Percentiles rank a stretch among this genome's conserved stretches.
Evolutionary conservation across 2,329 filamentous ascomycete species (phyloP).

Genomic region (Emergomyces pasteurianus): DNA sequence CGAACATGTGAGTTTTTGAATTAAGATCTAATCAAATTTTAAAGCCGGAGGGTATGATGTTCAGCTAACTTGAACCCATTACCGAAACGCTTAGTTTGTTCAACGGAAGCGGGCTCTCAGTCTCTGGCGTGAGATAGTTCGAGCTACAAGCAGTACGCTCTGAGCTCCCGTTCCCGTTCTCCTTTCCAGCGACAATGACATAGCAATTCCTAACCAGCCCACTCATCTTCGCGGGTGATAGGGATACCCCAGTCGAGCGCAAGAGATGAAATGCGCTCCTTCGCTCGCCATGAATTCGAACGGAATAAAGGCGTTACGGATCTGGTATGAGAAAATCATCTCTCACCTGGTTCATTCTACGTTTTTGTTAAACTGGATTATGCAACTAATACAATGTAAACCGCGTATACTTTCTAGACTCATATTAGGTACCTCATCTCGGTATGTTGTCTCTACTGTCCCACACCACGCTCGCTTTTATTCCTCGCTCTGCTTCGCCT

Average conservation of each 20-base stretch:
- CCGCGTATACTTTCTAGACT: constrained; percentile 6
- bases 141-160: constrained; percentile 27
- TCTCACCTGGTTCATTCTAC: neutral
- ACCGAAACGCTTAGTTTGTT: constrained; percentile 23
- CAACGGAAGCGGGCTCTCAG: constrained; percentile 31
- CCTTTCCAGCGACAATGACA: neutral
- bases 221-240: constrained; percentile 6
- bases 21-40: neutral
- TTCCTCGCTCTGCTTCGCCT: neutral
- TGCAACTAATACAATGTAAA: neutral
- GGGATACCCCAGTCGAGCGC: constrained; percentile 30
- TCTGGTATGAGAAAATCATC: constrained; percentile 19
- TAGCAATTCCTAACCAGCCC: neutral
- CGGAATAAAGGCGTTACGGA: constrained; percentile 33
- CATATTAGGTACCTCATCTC: constrained; percentile 37
- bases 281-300: constrained; percentile 34
- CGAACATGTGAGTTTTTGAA: constrained; percentile 24
- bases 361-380: neutral
- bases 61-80: neutral
- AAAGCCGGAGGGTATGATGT: neutral
- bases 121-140: constrained; percentile 33
- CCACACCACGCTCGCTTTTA: too few species aligned
- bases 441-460: constrained; percentile 11
- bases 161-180: neutral
- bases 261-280: constrained; percentile 30